Conservation (phyloP, 2,329 filamentous ascomycete genomes). For the Aphanocladium album region DNA sequence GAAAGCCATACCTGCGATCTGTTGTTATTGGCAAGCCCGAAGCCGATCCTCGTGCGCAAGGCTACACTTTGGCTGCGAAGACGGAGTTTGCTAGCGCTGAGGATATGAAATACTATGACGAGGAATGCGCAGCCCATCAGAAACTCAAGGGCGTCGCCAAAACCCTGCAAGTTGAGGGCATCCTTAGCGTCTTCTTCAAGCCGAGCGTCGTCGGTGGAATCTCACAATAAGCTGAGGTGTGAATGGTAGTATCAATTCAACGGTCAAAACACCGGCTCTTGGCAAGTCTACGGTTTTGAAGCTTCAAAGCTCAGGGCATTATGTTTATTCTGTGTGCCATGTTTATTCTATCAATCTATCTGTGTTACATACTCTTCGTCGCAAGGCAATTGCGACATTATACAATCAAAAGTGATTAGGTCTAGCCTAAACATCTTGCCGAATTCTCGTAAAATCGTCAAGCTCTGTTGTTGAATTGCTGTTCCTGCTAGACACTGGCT, state of each 20-base stretch:
- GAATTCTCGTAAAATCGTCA: slow-evolving; percentile 24
- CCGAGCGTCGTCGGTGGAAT: slow-evolving; percentile 24
- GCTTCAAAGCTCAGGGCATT: too few species aligned
- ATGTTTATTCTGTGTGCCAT: not conserved
- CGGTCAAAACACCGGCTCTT: not conserved
- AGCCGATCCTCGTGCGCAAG: slow-evolving; percentile 56
- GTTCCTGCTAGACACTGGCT: slow-evolving; percentile 25
- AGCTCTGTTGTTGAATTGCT: slow-evolving; percentile 36
- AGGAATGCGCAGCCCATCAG: slow-evolving; percentile 39
- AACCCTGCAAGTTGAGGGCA: slow-evolving; percentile 29
- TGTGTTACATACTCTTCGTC: not conserved
- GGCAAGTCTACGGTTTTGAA: not conserved
- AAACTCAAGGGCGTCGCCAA: slow-evolving; percentile 34
- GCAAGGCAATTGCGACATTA: not conserved
- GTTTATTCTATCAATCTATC: not conserved
- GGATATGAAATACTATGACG: slow-evolving; percentile 68
- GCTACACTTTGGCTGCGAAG: slow-evolving; percentile 60
- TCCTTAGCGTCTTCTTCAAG: slow-evolving; percentile 39
- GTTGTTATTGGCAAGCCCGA: slow-evolving; percentile 49
- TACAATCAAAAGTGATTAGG: not conserved
- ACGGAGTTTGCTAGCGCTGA: slow-evolving; percentile 59
- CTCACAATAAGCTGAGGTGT: not conserved
- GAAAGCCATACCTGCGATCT: slow-evolving; percentile 63
- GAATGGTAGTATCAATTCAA: not conserved
- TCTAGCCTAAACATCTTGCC: not conserved